Conservation (phyloP, 805 yeast genomes). For the Zygoascus flipseniorum region DNA sequence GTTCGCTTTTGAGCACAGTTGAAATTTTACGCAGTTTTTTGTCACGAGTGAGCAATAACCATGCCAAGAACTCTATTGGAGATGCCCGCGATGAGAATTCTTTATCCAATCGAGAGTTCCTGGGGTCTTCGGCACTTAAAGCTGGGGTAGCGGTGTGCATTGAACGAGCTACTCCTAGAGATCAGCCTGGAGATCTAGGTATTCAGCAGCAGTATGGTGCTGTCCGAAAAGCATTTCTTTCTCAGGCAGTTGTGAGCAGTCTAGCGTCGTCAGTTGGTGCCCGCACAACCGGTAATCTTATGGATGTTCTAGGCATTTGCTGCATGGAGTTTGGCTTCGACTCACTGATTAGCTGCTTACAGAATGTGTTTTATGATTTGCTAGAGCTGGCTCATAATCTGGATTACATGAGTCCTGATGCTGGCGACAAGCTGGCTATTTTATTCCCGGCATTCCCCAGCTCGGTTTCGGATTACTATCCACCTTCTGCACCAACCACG, state of each 20-base stretch:
- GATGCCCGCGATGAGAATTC: background rate
- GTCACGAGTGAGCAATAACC: background rate
- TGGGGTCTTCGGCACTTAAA: constrained; percentile 51
- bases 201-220: background rate
- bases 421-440: constrained; percentile 9
- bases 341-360: constrained; percentile 49
- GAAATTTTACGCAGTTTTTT: constrained; percentile 8
- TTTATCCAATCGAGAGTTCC: constrained; percentile 35
- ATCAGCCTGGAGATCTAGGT: background rate
- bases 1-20: constrained; percentile 3
- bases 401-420: constrained; percentile 2
- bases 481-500: background rate
- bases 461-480: background rate
- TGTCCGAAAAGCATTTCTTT: constrained; percentile 8
- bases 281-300: constrained; percentile 1
- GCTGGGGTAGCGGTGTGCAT: constrained; percentile 53
- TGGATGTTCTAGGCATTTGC: constrained; percentile 11
- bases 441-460: constrained; percentile 4
- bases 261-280: constrained; percentile 10
- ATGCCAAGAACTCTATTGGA: background rate
- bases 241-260: constrained; percentile 11
- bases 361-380: constrained; percentile 58
- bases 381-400: constrained; percentile 38
- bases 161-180: constrained; percentile 41
- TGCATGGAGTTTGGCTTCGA: constrained; percentile 77